Evolutionary conservation across 2,329 filamentous ascomycete species (phyloP), one percentile per base, ranked within the genome.

Genomic region (Podosphaera fusca): DNA sequence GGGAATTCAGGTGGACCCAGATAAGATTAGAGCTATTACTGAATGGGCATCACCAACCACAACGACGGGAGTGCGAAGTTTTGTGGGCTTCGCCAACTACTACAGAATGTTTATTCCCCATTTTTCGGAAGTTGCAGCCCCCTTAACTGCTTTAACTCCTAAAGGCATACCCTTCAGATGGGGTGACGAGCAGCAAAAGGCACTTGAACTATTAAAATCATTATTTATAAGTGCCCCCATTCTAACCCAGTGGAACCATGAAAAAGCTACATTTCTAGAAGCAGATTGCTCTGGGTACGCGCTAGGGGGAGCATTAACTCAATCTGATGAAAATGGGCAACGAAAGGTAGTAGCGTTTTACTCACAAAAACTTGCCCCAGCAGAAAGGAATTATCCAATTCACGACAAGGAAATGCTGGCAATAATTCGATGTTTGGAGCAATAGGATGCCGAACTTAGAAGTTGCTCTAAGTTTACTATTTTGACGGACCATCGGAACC

Each of bases 41-140:
- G 33, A 38, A 2, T 55, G 6, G 52, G 35, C 33, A 30, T 10
- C 52, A 29, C 52, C 36, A 38, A 40, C 2, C 12, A 30, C n/a
- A 9, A 38, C 35, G 9, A 55, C 21, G 36, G 34, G 35, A 30
- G 52, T 55, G 2, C 36, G 36, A 38, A 38, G 21, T 38, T 55
- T 55, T 31, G 7, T 55, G n/a, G 52, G 52, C 12, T 55, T 55
- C 30, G n/a, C 36, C 21, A 55, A 55, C 52, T 55, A 35, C 29
- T 55, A 55, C 30, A 12, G 35, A 40, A 42, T 30, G 30, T 55
- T 55, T 42, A 55, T 38, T 55, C 38, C 38, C 12, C 7, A 40
- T 7, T 40, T 38, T 3, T 31, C 31, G 35, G 29, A n/a, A 10
- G 35, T 54, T 10, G 10, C 31, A 3, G 10, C 51, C n/a, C 51